Conservation (phyloP, 1,139 yeast genomes). For the Debaryomyces sp. region DNA sequence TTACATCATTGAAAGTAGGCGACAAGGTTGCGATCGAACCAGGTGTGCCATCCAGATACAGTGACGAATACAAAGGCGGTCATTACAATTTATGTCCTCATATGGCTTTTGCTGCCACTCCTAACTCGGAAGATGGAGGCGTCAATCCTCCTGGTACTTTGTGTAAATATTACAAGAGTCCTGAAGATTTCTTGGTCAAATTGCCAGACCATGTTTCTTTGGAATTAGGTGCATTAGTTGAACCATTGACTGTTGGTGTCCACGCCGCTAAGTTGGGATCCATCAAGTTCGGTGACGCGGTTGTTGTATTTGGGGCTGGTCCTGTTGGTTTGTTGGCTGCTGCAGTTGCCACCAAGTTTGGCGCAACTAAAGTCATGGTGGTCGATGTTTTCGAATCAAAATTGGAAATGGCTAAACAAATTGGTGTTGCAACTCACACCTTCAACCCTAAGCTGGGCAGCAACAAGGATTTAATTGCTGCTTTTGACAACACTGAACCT, state of each 20-base stretch:
- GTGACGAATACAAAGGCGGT: conserved; percentile 75
- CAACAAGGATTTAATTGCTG: conserved; percentile 31
- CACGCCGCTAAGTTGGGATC: conserved; percentile 77
- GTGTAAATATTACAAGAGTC: conserved; percentile 68
- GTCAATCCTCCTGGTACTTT: conserved; percentile 68
- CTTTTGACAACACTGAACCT: conserved; percentile 52
- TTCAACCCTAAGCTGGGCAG: conserved; percentile 57
- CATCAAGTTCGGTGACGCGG: conserved; percentile 70
- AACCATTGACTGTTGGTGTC: conserved; percentile 86
- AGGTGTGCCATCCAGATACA: conserved; percentile 74
- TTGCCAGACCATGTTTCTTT: conserved; percentile 75
- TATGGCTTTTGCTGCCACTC: conserved; percentile 89
- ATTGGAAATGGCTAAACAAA: conserved; percentile 58
- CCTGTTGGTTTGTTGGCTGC: conserved; percentile 88
- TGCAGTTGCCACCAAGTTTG: conserved; percentile 77
- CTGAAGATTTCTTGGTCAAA: conserved; percentile 84
- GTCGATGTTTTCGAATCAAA: conserved; percentile 66
- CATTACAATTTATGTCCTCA: conserved; percentile 78
- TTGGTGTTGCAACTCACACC: conserved; percentile 61
- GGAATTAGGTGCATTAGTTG: conserved; percentile 88
- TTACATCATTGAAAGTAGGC: conserved; percentile 64
- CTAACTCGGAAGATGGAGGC: conserved; percentile 44
- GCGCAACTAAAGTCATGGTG: conserved; percentile 70
- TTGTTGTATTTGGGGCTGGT: conserved; percentile 88
- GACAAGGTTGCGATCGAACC: conserved; percentile 80